These are phyloP conservation scores for Peronospora belbahrii DNA, from an alignment of 352 stramenopile genomes.

Conservation along the genomic window DNA sequence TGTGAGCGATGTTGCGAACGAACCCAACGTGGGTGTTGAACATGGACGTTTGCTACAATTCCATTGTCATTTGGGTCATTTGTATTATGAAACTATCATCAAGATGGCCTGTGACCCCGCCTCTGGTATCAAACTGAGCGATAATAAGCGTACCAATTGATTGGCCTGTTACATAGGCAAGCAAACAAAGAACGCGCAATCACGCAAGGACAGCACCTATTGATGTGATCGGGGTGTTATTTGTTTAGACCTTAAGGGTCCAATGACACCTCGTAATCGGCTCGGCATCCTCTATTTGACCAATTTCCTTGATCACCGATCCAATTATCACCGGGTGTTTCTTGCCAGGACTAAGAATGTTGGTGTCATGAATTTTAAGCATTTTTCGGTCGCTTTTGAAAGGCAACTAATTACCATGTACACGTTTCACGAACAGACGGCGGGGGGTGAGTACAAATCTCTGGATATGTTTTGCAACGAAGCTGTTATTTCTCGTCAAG, in stretches of 20 bases:
- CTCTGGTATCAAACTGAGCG: no score
- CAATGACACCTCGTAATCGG: not conserved
- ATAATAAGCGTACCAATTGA: no score
- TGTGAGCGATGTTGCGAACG: not conserved
- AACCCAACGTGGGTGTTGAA: not conserved
- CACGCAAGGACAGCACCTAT: slow-evolving; percentile 4
- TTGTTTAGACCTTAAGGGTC: not conserved
- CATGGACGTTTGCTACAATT: not conserved
- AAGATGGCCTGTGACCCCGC: not conserved
- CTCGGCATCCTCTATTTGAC: not conserved
- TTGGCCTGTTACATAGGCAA: slow-evolving; percentile 15
- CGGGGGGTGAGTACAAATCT: not conserved
- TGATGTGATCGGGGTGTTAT: not conserved
- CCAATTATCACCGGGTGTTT: not conserved
- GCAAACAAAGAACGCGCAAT: slow-evolving; percentile 13
- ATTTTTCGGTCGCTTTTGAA: not conserved
- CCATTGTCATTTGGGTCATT: not conserved
- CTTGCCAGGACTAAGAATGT: not conserved
- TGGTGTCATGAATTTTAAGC: not conserved
- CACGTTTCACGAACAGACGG: not conserved
- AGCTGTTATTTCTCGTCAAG: not conserved
- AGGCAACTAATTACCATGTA: not conserved
- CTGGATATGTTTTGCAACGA: not conserved
- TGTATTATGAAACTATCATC: not conserved
- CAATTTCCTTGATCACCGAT: not conserved